phyloP scores from a whole-genome alignment of 1,284 basidiomycete species.

The Tremellales sp. region DNA sequence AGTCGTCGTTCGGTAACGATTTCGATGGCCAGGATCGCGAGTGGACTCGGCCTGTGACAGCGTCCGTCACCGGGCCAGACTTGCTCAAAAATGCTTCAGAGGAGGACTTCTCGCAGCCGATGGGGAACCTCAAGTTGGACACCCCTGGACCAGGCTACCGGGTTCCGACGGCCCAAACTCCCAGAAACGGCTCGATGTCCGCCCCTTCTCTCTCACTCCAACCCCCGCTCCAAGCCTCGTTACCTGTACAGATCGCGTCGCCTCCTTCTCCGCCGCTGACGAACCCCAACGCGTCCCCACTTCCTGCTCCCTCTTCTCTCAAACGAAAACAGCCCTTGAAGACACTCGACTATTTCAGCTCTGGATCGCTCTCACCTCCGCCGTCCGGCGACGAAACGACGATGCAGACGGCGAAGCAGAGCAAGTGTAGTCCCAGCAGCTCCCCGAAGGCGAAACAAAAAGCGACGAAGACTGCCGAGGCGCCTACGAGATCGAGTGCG shows the following conservation, averaged over 20 bases:
- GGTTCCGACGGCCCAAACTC: neutral
- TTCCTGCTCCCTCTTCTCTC: neutral
- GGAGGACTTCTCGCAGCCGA: conserved; percentile 39
- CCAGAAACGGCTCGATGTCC: neutral
- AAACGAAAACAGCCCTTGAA: conserved; percentile 9
- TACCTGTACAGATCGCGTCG: neutral
- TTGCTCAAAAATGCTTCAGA: conserved; percentile 12
- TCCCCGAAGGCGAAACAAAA: neutral
- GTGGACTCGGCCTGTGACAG: conserved; percentile 34
- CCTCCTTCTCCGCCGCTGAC: conserved; percentile 1
- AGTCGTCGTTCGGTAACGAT: conserved; percentile 4
- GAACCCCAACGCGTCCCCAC: neutral
- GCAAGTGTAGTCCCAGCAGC: conserved; percentile 1
- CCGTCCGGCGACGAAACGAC: too few relatives aligned
- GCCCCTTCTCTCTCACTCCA: neutral
- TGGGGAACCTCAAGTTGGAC: conserved; percentile 32
- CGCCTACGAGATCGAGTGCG: neutral
- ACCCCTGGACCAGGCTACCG: conserved; percentile 11
- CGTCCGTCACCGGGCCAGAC: conserved; percentile 28
- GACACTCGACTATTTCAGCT: conserved; percentile 19
- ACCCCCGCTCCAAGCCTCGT: neutral
- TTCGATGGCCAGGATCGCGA: conserved; percentile 7
- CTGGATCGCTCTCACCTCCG: conserved; percentile 25
- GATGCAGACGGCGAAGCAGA: neutral
- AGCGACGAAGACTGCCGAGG: neutral